Base-by-base conservation (phyloP, 768 basidiomycete genomes). In the Boletus patriciae region DNA sequence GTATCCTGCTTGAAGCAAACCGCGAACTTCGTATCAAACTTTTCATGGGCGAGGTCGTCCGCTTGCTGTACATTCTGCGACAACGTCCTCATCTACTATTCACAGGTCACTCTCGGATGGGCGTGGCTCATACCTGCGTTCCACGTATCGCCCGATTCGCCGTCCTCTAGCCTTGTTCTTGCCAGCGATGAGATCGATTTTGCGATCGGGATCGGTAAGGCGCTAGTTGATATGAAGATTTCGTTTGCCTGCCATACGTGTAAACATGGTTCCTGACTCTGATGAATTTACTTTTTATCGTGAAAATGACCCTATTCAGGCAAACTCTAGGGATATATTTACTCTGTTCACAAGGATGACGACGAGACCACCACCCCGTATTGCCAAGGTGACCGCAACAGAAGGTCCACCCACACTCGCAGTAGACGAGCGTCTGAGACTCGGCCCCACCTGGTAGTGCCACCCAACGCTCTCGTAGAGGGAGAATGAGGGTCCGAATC, bases 41-140 rank as follows among this genome's bases (percentile, higher is more conserved):
- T 27, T 91, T 85, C 69, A 80, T 85, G 73, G 88, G 88, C 42
- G 82, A 85, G 77, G 88, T 86, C 60, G n/a, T 59, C 68, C 50
- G 34, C 7, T 54, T 59, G 34, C 53, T 43, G 13, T 45, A 51
- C 52, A 19, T 43, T 21, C 25, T 4, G 15, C 16, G 33, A 46
- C 27, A 33, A 37, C 19, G 18, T 46, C 29, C 40, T 54, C 34
- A 60, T 19, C 2, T 43, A 37, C 21, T 46, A 33, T 53, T 12
- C 36, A 25, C 66, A 92, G 80, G 78, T 92, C 0, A 84, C 87
- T 63, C 83, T 94, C 69, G 86, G 88, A 33, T 94, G 92, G 92
- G 67, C 86, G 48, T 94, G 92, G 92, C 79, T 94, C 66, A 83
- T 94, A 57, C 92, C 92, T 0, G 78, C 84, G 0, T 94, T 94